Base-by-base conservation (phyloP, 345 rosid species). In the Euphorbia lathyris region DNA sequence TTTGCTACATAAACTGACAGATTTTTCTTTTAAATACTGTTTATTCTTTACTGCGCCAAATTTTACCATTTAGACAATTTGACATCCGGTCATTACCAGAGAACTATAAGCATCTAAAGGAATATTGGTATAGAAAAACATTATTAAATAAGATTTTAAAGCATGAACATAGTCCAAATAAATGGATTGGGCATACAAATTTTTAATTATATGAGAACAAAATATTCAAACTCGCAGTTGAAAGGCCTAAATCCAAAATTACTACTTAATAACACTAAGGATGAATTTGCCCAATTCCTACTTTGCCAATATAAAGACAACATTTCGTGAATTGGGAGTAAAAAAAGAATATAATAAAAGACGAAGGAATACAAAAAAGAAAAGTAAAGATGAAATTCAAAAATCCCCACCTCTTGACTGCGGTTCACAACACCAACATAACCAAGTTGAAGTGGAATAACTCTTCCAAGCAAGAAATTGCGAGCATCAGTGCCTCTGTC, bases 381-480 rank as follows among this genome's bases (percentile, higher is more conserved):
- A 17, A 14, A 30, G 7, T 5, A 58, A 30, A 60, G 43, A 22
- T 60, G 62, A 40, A 47, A 10, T 9, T 58, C 29, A 43, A 38
- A 60, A 71, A 73, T 20, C 27, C 68, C 56, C 78, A 88, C 90
- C 91, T 86, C 85, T 69, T 86, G 93, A 55, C 89, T 65, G 74
- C 93, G 88, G 79, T 88, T 88, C 57, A 86, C 91, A 40, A 88
- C 89, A 48, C 90, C 93, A 38, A 86, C 80, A 78, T 85, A 88
- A 72, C 93, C 93, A 58, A 85, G 89, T 48, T 82, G 74, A 30
- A 88, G 80, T 42, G 93, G 89, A 67, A 86, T 75, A 70, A 86
- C 83, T 76, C 72, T 85, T 40, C 91, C 93, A 72, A 86, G 85
- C 27, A 88, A 80, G 63, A 88, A 80, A 65, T 83, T 83, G 62